Conservation (phyloP, 352 stramenopile genomes). For the Globisporangium ultimum region DNA sequence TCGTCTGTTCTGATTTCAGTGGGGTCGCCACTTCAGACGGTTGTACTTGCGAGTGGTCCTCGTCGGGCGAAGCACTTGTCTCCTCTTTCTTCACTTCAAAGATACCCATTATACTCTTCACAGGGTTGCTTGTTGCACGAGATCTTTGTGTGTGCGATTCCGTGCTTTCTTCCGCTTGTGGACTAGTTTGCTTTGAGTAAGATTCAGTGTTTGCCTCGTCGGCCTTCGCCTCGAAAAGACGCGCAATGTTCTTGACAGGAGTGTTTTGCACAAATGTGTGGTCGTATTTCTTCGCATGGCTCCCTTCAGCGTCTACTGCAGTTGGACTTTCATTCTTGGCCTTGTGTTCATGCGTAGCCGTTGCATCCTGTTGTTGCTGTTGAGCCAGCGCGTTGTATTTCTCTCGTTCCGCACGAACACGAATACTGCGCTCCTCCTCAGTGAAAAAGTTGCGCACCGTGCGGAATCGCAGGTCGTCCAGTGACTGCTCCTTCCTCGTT, state of each 20-base stretch:
- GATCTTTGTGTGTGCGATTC: too few species aligned
- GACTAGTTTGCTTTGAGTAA: too few species aligned
- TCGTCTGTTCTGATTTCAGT: not conserved
- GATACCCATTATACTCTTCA: too few species aligned
- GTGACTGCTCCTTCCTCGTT: constrained; percentile 38
- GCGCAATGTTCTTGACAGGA: constrained; percentile 3
- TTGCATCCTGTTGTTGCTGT: constrained; percentile 26
- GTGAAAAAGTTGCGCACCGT: constrained; percentile 55
- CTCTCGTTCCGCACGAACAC: constrained; percentile 45
- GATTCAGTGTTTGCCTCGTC: not conserved
- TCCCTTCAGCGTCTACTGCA: not conserved
- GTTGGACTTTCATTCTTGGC: not conserved
- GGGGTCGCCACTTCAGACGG: too few species aligned
- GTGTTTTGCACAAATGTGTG: too few species aligned
- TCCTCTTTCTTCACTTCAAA: not conserved
- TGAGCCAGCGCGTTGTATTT: constrained; percentile 53
- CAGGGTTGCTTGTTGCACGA: too few species aligned
- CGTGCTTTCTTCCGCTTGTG: too few species aligned
- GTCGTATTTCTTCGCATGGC: not conserved
- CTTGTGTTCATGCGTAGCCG: constrained; percentile 12
- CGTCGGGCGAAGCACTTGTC: too few species aligned
- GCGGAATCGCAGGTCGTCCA: constrained; percentile 51
- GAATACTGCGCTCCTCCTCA: constrained; percentile 37
- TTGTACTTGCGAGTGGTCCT: not conserved
- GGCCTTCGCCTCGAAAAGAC: constrained; percentile 18